Base-by-base conservation (phyloP, 2,329 filamentous ascomycete genomes). In the Bipolaris oryzae region DNA sequence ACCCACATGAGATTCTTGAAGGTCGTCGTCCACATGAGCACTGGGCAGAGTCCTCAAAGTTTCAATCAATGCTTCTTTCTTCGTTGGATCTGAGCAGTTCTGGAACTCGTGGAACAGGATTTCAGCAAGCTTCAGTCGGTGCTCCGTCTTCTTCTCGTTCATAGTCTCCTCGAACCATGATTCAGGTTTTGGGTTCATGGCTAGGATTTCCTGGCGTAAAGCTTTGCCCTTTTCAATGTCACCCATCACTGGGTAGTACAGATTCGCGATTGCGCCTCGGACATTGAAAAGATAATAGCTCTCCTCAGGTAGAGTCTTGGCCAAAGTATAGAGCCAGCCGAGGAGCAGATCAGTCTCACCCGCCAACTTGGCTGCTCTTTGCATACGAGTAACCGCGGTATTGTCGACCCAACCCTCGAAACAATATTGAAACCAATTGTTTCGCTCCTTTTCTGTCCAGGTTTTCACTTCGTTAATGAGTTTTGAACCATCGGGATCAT, bases 201-300 rank as follows among this genome's bases (percentile, higher is more conserved):
- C n/a, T 5, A 53, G 9, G 6, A 52, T 44, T 16, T 52, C 50
- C 7, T 45, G 41, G 1, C 41, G 50, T 3, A 46, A n/a, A 3
- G 7, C 42, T 37, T 33, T 52, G 23, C 50, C 50, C 9, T 46
- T 45, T 13, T 52, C 41, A 2, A 33, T 16, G 3, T 46, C 11
- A 13, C 41, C 50, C 31, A 52, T 9, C 5, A 52, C 42, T 1
- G 50, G 50, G 5, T 52, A 52, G 9, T 52, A 35, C 7, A 52
- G 5, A 16, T 21, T 6, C 7, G 50, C 50, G 2, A 52, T 21
- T 9, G 50, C 50, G 2, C 33, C 23, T 9, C 41, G 41, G 2
- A 52, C 13, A 13, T 52, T 52, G 34, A 52, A 52, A n/a, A 52
- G 5, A 2, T 45, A 38, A 11, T 45, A 21, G n/a, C 50, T 52